Percentiles rank a stretch among this genome's conserved stretches.
Evolutionary conservation across 768 basidiomycete species (phyloP).

Genomic region (Ramaria rubella): DNA sequence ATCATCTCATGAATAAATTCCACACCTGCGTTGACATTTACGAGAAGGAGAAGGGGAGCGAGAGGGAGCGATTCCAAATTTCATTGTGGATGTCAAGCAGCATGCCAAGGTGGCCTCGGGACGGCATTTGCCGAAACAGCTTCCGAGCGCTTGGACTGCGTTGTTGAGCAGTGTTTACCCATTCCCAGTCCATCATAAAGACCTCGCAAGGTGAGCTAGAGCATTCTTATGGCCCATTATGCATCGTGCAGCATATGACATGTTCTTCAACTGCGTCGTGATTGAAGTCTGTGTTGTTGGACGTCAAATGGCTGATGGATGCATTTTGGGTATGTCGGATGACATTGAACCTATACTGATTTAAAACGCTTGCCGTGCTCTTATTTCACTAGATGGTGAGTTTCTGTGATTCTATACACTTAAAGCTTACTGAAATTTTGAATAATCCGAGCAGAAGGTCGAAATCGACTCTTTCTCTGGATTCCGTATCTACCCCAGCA

Average conservation of each 20-base stretch:
- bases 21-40: background rate
- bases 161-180: constrained; percentile 2
- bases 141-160: background rate
- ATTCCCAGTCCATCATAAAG: background rate
- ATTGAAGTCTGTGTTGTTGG: background rate
- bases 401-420: background rate
- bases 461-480: constrained; percentile 98
- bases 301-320: background rate
- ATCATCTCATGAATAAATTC: background rate
- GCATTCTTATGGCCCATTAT: background rate
- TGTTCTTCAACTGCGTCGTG: background rate
- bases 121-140: background rate
- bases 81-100: constrained; percentile 1
- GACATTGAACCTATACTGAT: background rate
- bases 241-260: background rate
- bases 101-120: background rate
- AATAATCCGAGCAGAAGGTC: constrained; percentile 70
- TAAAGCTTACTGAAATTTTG: background rate
- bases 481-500: constrained; percentile 95
- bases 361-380: background rate
- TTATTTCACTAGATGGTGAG: background rate
- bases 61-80: constrained; percentile 5
- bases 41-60: background rate
- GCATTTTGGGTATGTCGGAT: background rate
- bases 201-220: constrained; percentile 2